phyloP scores from a whole-genome alignment of 148 eudicot species.

The Polygonum aviculare region DNA sequence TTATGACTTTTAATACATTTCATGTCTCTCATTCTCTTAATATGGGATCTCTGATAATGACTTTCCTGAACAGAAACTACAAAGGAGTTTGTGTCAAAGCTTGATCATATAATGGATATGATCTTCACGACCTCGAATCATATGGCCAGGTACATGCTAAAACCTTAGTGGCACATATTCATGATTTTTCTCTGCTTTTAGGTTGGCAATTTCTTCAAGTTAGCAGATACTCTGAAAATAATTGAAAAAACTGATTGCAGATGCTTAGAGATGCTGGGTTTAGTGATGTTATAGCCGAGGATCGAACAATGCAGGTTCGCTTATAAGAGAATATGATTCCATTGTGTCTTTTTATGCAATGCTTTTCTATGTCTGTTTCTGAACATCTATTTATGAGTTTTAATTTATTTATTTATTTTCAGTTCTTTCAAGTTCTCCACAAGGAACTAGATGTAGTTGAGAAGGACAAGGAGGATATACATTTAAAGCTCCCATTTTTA shows the following conservation, averaged over 20 bases:
- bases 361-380: not conserved
- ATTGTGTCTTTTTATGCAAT: not conserved
- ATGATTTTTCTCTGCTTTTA: not conserved
- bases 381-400: not conserved
- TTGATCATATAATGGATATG: conserved; percentile 96
- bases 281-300: conserved; percentile 71
- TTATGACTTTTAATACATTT: not conserved
- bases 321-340: not conserved
- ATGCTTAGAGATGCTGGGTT: conserved; percentile 96
- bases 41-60: not conserved
- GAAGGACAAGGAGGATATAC: conserved; percentile 66
- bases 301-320: conserved; percentile 80
- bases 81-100: conserved; percentile 72
- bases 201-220: not conserved
- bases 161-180: too few species aligned
- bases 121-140: conserved; percentile 84
- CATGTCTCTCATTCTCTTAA: not conserved
- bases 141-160: conserved; percentile 95
- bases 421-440: conserved; percentile 70
- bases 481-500: too few species aligned
- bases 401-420: conserved; percentile 1
- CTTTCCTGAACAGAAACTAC: conserved; percentile 47
- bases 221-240: not conserved
- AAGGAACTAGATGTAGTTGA: conserved; percentile 56
- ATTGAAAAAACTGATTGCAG: conserved; percentile 20